Evolutionary conservation across 2,329 filamentous ascomycete genomes (phyloP).

Genomic region (Cercospora zeae-maydis): DNA sequence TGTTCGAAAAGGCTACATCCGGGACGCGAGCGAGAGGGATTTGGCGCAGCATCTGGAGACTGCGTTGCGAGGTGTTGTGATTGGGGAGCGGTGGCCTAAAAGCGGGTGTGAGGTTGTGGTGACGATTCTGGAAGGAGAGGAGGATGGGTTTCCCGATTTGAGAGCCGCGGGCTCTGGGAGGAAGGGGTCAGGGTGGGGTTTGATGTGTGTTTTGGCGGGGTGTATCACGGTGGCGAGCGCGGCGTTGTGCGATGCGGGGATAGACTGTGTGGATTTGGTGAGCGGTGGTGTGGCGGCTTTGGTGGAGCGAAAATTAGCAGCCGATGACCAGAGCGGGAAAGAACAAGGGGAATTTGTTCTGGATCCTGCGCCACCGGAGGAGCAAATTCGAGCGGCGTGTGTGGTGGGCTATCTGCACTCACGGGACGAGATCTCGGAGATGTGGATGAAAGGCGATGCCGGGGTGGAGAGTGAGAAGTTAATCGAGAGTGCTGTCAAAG

Average conservation of each 20-base stretch:
- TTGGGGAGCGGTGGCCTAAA: constrained; percentile 97
- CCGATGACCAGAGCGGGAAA: constrained; percentile 19
- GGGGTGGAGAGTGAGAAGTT: constrained; percentile 50
- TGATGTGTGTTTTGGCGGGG: constrained; percentile 86
- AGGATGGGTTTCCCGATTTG: constrained; percentile 64
- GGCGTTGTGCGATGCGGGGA: constrained; percentile 88
- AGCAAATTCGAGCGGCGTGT: constrained; percentile 73
- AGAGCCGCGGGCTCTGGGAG: constrained; percentile 40
- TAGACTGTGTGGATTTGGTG: constrained; percentile 90
- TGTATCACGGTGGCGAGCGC: constrained; percentile 93
- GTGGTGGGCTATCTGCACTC: constrained; percentile 84
- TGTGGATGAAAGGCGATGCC: constrained; percentile 83
- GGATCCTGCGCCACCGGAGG: constrained; percentile 77
- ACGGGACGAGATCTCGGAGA: constrained; percentile 85
- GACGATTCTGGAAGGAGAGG: constrained; percentile 88
- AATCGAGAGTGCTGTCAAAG: constrained; percentile 61
- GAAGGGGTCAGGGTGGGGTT: constrained; percentile 63
- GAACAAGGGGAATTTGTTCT: constrained; percentile 54
- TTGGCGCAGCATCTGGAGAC: constrained; percentile 88
- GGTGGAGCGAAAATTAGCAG: constrained; percentile 42
- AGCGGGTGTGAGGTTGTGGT: constrained; percentile 93
- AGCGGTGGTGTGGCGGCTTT: constrained; percentile 85
- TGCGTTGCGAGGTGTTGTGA: constrained; percentile 80
- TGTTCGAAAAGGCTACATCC: constrained; percentile 76
- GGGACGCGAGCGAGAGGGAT: constrained; percentile 82